These are phyloP conservation scores for Nyctanthes arbortristis DNA, from an alignment of 257 asterid genomes.

Conservation along the genomic window DNA sequence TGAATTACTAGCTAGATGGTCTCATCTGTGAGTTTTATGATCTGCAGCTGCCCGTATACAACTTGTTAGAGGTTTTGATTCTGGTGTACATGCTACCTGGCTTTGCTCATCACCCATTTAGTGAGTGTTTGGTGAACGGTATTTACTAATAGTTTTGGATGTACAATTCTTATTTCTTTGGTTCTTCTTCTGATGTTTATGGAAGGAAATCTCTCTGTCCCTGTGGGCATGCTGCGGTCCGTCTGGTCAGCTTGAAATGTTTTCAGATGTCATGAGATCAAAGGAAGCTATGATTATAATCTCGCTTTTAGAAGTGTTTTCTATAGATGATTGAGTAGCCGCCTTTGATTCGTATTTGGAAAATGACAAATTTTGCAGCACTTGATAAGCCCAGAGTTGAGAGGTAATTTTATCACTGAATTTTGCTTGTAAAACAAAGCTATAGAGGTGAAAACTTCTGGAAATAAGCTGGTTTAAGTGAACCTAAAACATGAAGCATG, in stretches of 20 bases:
- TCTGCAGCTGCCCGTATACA: not conserved
- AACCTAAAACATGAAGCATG: too few relatives aligned
- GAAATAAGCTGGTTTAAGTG: too few relatives aligned
- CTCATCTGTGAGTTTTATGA: not conserved
- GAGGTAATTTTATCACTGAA: too few relatives aligned
- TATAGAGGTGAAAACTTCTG: too few relatives aligned
- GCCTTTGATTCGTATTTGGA: too few relatives aligned
- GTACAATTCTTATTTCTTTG: conserved; percentile 14
- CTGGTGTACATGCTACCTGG: conserved; percentile 23
- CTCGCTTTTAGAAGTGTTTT: too few relatives aligned
- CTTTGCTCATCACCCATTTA: conserved; percentile 12
- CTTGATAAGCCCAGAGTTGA: too few relatives aligned
- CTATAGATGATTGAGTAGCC: too few relatives aligned
- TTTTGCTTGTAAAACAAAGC: too few relatives aligned
- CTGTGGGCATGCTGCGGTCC: too few relatives aligned
- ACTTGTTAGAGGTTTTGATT: conserved; percentile 29
- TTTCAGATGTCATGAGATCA: not conserved
- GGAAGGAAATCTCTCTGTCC: not conserved
- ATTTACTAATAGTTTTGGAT: conserved; percentile 22
- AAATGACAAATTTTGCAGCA: too few relatives aligned
- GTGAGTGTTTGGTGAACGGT: conserved; percentile 25
- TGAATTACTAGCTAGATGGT: conserved; percentile 65
- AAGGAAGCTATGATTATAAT: too few relatives aligned
- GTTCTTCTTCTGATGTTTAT: conserved; percentile 6
- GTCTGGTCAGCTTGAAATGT: not conserved